Evolutionary conservation across 441 rosid species (phyloP).

Genomic region (Gossypium davidsonii): DNA sequence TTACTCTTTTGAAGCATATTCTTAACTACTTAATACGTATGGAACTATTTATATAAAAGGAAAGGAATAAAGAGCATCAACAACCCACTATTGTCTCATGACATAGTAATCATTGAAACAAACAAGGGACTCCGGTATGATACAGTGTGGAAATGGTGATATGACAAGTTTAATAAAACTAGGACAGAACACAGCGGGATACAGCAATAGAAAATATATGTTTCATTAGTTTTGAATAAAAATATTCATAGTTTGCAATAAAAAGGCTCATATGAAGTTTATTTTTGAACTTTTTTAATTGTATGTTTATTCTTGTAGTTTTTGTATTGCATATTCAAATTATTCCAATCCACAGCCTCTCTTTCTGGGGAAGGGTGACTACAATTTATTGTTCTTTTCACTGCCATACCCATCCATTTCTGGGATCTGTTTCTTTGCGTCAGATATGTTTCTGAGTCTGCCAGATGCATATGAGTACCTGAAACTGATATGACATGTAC

Average conservation of each 20-base stretch:
- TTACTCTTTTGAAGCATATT: background rate
- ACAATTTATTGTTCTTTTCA: background rate
- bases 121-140: background rate
- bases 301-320: background rate
- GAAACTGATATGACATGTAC: background rate
- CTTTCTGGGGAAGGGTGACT: background rate
- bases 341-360: background rate
- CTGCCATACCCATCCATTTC: background rate
- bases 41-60: background rate
- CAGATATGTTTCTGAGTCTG: background rate
- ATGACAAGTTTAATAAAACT: background rate
- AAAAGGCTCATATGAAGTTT: background rate
- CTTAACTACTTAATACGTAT: background rate
- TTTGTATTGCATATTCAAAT: background rate
- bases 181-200: background rate
- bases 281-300: background rate
- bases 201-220: background rate
- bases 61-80: background rate
- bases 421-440: background rate
- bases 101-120: background rate
- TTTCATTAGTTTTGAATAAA: background rate
- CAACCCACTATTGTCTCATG: background rate
- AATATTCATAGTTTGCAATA: background rate
- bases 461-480: background rate
- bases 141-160: background rate